Evolutionary conservation across 768 basidiomycete genomes (phyloP).

Genomic region (Gyrodon lividus): DNA sequence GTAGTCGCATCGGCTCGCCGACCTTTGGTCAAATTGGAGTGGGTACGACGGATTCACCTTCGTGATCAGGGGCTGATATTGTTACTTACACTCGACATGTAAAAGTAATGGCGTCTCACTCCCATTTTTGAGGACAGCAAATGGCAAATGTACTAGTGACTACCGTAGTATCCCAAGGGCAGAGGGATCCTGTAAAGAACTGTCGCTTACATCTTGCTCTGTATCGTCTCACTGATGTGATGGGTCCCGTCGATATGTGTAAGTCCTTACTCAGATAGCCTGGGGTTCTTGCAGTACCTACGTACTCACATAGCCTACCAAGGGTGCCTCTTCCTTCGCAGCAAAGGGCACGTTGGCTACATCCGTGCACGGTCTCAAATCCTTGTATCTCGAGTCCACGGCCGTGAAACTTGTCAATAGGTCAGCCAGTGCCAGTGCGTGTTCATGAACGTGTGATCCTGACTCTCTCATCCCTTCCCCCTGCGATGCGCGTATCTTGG

Average conservation of each 20-base stretch:
- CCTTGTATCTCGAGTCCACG: neutral
- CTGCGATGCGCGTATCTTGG: slow-evolving; percentile 20
- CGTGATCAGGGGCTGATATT: too few relatives aligned
- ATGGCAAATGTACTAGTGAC: too few relatives aligned
- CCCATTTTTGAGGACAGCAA: too few relatives aligned
- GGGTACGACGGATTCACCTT: too few relatives aligned
- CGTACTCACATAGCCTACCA: neutral
- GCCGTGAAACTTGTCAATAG: neutral
- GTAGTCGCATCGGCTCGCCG: too few relatives aligned
- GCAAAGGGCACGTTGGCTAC: neutral
- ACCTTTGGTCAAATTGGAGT: too few relatives aligned
- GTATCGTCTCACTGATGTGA: neutral
- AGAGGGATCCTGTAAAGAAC: neutral
- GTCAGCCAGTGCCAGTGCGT: too few relatives aligned
- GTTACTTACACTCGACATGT: too few relatives aligned
- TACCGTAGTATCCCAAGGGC: too few relatives aligned
- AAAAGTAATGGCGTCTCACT: too few relatives aligned
- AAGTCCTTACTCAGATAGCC: neutral
- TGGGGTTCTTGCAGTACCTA: neutral
- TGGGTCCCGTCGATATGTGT: slow-evolving; percentile 2
- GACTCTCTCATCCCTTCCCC: slow-evolving; percentile 4
- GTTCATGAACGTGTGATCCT: neutral
- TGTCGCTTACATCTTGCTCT: neutral
- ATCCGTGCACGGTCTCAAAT: slow-evolving; percentile 5
- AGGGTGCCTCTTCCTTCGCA: neutral